phyloP scores from a whole-genome alignment of 2,329 filamentous ascomycete genomes.

The Exophiala aquamarina region DNA sequence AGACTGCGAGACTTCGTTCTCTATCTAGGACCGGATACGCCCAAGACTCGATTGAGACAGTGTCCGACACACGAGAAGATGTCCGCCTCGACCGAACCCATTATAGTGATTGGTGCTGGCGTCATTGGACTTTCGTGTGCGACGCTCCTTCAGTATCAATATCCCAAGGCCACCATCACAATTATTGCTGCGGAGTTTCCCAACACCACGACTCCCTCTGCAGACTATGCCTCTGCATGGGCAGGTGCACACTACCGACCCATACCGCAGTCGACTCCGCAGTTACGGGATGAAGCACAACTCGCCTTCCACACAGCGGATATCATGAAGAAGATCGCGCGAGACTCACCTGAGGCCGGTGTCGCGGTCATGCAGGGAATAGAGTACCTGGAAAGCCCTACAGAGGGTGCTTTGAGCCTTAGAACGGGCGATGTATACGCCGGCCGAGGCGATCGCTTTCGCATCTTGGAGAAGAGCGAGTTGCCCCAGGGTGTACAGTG shows the following conservation, averaged over 20 bases:
- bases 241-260: conserved; percentile 50
- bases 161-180: conserved; percentile 37
- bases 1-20: no score
- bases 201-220: conserved; percentile 32
- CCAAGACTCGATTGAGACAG: no score
- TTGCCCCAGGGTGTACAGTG: conserved; percentile 36
- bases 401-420: conserved; percentile 27
- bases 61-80: neutral
- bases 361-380: conserved; percentile 39
- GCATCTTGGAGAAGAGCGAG: conserved; percentile 31
- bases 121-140: conserved; percentile 26
- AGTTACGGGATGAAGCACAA: conserved; percentile 35
- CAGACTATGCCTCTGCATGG: conserved; percentile 48
- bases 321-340: conserved; percentile 37
- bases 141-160: conserved; percentile 29
- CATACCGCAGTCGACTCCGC: conserved; percentile 38
- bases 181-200: conserved; percentile 44
- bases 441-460: conserved; percentile 38
- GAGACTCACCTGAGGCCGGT: conserved; percentile 37
- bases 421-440: conserved; percentile 30
- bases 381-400: conserved; percentile 44
- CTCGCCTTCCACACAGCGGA: conserved; percentile 41
- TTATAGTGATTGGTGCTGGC: conserved; percentile 28
- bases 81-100: conserved; percentile 7
- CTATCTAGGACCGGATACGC: no score